Base-by-base conservation (phyloP, 495 filamentous ascomycete species). In the Xylaria bambusicola region DNA sequence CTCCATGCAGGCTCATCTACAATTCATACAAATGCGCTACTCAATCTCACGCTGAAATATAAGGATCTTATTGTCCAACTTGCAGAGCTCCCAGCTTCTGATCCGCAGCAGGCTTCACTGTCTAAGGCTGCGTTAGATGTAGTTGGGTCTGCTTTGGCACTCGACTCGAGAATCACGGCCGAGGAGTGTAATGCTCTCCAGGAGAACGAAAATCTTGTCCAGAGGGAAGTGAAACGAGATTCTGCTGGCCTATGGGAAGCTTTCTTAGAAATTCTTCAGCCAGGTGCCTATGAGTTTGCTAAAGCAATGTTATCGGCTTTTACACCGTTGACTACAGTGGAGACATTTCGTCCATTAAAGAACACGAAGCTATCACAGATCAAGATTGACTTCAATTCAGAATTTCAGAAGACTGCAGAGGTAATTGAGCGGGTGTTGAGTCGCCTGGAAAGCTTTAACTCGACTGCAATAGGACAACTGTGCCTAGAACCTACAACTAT, bases 241-340 rank as follows among this genome's bases (percentile, higher is more conserved):
- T 88, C 86, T 0, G 76, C 84, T 2, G 72, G 77, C 1, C 84
- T 95, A 27, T 96, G 92, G 93, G 86, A 91, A 63, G 80, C 83
- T 1, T 86, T 92, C 31, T 76, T 93, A 29, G 80, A 84, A 51
- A 81, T 86, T 58, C 81, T 96, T 31, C 80, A 85, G 65, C 77
- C 80, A 33, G 80, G 84, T 7, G 85, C 87, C 56, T 62, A 86
- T 18, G 79, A 78, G 2, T 76, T 96, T 7, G 91, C 90, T 12
- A 86, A 80, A 26, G 82, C 81, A 29, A 85, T 90, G 62, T 69
- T 96, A n/a, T 73, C 86, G 45, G 90, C 89, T 9, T 86, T 87
- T 20, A 75, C 83, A 38, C 81, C 82, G 2, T 79, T 96, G 2
- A 79, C 87, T 8, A 84, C 85, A 0, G 76, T 95, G 27, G 91